Conservation (phyloP, 2,329 filamentous ascomycete genomes). For the Bipolaris bicolor region DNA sequence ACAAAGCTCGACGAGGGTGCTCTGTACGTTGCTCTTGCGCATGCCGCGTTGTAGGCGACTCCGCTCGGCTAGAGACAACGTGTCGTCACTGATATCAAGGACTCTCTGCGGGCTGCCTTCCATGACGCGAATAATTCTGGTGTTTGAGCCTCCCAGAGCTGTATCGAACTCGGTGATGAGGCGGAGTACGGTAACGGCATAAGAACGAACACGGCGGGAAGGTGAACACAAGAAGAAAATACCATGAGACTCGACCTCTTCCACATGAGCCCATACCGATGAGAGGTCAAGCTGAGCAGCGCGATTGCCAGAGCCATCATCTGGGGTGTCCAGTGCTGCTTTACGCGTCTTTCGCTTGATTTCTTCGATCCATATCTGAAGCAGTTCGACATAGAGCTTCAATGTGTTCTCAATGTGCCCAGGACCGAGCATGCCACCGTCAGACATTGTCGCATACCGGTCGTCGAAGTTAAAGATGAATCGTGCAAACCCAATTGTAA, state of each 20-base stretch:
- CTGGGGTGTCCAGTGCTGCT: slow-evolving; percentile 65
- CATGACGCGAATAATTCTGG: slow-evolving; percentile 86
- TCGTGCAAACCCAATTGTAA: slow-evolving; percentile 93
- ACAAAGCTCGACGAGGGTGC: slow-evolving; percentile 89
- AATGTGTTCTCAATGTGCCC: slow-evolving; percentile 95
- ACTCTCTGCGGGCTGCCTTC: slow-evolving; percentile 88
- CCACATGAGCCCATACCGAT: slow-evolving; percentile 88
- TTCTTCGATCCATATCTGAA: slow-evolving; percentile 98
- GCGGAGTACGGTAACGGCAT: slow-evolving; percentile 89
- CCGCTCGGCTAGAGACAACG: slow-evolving; percentile 87
- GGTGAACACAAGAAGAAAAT: slow-evolving; percentile 98
- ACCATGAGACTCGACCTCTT: slow-evolving; percentile 95
- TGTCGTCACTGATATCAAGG: slow-evolving; percentile 90
- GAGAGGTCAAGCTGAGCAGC: slow-evolving; percentile 83
- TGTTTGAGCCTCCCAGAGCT: slow-evolving; percentile 80
- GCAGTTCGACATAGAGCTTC: slow-evolving; percentile 87
- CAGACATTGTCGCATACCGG: slow-evolving; percentile 95
- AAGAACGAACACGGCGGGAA: slow-evolving; percentile 84
- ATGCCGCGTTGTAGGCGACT: slow-evolving; percentile 91
- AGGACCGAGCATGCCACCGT: slow-evolving; percentile 92
- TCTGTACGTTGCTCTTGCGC: slow-evolving; percentile 80
- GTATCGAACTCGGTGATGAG: slow-evolving; percentile 93
- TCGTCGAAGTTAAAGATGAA: slow-evolving; percentile 99
- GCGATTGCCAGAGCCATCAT: slow-evolving; percentile 72
- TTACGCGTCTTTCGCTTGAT: slow-evolving; percentile 85